Conservation (phyloP, 2,329 filamentous ascomycete species). For the Penicillium verrucosum region DNA sequence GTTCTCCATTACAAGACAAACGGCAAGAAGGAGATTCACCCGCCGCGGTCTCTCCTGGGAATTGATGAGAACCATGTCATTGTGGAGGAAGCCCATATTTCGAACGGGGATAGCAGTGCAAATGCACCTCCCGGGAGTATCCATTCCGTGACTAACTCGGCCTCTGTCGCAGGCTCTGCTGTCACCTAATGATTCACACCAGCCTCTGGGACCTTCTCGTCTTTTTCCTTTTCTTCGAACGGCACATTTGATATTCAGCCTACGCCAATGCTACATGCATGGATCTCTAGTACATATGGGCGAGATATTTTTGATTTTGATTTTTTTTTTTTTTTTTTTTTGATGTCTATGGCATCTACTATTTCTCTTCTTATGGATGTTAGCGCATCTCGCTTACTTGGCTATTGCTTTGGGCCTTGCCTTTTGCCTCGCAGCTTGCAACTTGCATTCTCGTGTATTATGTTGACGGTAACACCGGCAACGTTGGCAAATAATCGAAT, state of each 20-base stretch:
- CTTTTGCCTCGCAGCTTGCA: not conserved
- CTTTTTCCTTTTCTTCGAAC: not conserved
- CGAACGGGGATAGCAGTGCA: constrained; percentile 23
- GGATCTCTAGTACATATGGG: constrained; percentile 7
- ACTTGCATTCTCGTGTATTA: constrained; percentile 5
- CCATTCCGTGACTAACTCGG: constrained; percentile 32
- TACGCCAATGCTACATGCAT: not conserved
- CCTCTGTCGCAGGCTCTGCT: constrained; percentile 25
- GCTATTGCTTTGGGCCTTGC: not conserved
- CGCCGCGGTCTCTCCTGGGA: constrained; percentile 20
- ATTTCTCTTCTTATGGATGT: not conserved
- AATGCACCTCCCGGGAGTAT: constrained; percentile 28
- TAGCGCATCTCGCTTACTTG: not conserved
- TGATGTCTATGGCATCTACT: not conserved
- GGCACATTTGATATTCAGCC: not conserved
- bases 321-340: not conserved
- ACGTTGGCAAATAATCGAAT: not conserved
- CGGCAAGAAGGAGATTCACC: constrained; percentile 61
- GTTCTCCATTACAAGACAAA: constrained; percentile 88
- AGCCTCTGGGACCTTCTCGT: not conserved
- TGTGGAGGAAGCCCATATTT: constrained; percentile 10
- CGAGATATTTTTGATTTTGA: not conserved
- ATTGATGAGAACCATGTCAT: constrained; percentile 16
- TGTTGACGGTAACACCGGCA: not conserved
- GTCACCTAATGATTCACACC: constrained; percentile 5